phyloP scores from a whole-genome alignment of 2,329 filamentous ascomycete species.

The Aureobasidium sp. region DNA sequence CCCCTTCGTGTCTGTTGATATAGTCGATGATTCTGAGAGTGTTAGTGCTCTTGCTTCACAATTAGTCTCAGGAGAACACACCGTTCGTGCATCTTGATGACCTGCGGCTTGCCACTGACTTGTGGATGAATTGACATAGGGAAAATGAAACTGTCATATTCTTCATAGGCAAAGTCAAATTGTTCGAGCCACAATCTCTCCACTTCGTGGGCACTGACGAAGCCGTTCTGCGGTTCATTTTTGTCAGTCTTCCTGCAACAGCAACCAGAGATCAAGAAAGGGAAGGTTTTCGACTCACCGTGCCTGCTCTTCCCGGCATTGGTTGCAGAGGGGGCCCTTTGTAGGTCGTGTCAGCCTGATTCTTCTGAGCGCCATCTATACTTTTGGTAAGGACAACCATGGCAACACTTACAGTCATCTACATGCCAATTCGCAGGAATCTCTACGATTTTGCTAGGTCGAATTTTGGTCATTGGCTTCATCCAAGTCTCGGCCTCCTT shows the following conservation, averaged over 20 bases:
- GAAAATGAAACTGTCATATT: conserved; percentile 39
- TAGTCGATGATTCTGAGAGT: conserved; percentile 32
- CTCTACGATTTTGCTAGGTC: conserved; percentile 31
- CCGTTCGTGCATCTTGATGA: conserved; percentile 38
- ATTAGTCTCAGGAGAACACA: background rate
- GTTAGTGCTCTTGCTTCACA: background rate
- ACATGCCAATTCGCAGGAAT: conserved; percentile 40
- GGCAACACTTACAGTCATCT: conserved; percentile 30
- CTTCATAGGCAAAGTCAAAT: conserved; percentile 37
- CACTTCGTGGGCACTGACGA: conserved; percentile 33
- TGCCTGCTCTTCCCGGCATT: conserved; percentile 20
- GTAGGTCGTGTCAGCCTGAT: background rate
- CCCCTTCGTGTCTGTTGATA: conserved; percentile 36
- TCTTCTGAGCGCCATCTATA: background rate
- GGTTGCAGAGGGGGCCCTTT: conserved; percentile 33
- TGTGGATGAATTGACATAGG: conserved; percentile 41
- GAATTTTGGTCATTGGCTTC: conserved; percentile 27
- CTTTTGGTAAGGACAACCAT: background rate
- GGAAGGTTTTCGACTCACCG: background rate
- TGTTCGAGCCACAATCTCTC: conserved; percentile 39
- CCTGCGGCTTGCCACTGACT: conserved; percentile 39
- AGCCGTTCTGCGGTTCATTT: conserved; percentile 25
- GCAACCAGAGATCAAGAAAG: background rate
- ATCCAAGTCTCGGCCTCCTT: conserved; percentile 30
- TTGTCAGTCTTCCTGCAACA: background rate